phyloP scores from a whole-genome alignment of 1,139 yeast genomes.

The Yamadazyma dendronema region DNA sequence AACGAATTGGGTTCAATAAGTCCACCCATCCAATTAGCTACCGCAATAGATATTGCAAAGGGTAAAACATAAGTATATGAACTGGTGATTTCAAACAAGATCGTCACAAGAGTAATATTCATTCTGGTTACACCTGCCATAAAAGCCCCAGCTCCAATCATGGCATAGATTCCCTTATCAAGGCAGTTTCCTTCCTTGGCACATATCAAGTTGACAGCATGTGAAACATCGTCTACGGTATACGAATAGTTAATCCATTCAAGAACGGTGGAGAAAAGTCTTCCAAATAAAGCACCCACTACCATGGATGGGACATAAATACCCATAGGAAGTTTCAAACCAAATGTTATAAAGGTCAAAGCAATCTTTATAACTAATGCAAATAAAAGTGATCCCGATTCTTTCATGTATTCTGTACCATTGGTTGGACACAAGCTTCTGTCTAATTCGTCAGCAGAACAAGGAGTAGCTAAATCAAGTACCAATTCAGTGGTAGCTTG shows the following conservation, averaged over 20 bases:
- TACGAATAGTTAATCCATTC: constrained; percentile 35
- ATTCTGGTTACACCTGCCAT: constrained; percentile 69
- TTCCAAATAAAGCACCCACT: constrained; percentile 63
- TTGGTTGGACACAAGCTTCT: constrained; percentile 43
- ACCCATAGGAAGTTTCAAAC: constrained; percentile 64
- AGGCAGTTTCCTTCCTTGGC: constrained; percentile 25
- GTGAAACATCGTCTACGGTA: constrained; percentile 12
- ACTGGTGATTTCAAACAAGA: constrained; percentile 59
- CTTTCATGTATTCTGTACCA: constrained; percentile 27
- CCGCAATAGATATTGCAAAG: constrained; percentile 55
- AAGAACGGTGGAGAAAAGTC: constrained; percentile 49
- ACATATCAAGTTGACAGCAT: constrained; percentile 20
- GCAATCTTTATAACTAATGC: constrained; percentile 49
- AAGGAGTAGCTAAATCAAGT: constrained; percentile 53
- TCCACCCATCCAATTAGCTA: constrained; percentile 59
- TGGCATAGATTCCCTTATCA: constrained; percentile 63
- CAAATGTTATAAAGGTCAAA: constrained; percentile 56
- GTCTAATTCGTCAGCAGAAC: constrained; percentile 26
- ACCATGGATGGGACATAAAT: constrained; percentile 72
- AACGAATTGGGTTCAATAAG: constrained; percentile 52
- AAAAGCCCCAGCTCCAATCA: constrained; percentile 67
- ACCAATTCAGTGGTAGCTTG: constrained; percentile 55
- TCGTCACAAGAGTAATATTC: constrained; percentile 62
- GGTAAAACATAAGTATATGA: constrained; percentile 62
- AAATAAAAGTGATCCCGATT: constrained; percentile 32